Base-by-base conservation (phyloP, 192 early-diverging fungal species). In the Ambispora gerdemannii region DNA sequence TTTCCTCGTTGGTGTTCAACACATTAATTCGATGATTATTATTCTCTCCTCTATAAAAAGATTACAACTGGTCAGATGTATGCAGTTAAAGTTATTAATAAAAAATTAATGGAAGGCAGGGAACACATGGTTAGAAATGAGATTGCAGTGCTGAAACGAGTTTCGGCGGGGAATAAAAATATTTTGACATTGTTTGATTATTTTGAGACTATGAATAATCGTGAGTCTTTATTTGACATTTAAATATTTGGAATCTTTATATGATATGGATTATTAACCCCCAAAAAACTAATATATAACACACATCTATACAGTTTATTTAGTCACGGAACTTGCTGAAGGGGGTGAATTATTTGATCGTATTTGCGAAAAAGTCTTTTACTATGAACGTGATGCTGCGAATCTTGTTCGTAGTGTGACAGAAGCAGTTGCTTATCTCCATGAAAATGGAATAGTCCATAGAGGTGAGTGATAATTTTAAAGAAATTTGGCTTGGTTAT, bases 281-380 rank as follows among this genome's bases (percentile, higher is more conserved):
- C n/a, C n/a, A n/a, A n/a, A n/a, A n/a, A n/a, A n/a, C n/a, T n/a
- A n/a, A n/a, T n/a, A n/a, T n/a, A n/a, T n/a, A n/a, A n/a, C n/a
- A n/a, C n/a, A n/a, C 20, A n/a, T 51, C 13, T 58, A 51, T 24
- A 38, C 63, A 87, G 85, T 90, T 50, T 94, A 94, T 67, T 68
- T 94, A 35, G 85, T 94, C 15, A 91, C 86, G 8, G 92, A 92
- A 70, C 76, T 89, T 52, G 90, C 87, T 31, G 84, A 83, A 4
- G 97, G 97, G 33, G 95, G 95, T 25, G 97, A 99, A 78, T 78
- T 99, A 30, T 97, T 97, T 76, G 91, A 97, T 71, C 81, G 91
- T 33, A 91, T 98, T 61, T 86, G 76, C 72, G 82, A 76, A 55
- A 84, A 85, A 79, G 87, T 75, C 53, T 86, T 66, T 62, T 90